phyloP scores from a whole-genome alignment of 805 yeast species.

The Grigorovia humatica region DNA sequence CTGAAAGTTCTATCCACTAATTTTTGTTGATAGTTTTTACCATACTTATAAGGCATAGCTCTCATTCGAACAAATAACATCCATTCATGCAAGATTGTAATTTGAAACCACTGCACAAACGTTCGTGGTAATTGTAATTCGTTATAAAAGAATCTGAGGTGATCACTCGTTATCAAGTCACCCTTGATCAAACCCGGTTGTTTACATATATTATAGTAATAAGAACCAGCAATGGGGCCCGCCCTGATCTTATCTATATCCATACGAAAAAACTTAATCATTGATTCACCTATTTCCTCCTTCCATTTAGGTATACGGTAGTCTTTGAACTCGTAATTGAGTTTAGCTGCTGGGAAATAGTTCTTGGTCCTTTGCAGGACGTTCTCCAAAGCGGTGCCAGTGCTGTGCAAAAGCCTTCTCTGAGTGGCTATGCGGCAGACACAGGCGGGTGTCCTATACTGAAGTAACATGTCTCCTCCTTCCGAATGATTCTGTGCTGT shows the following conservation, averaged over 20 bases:
- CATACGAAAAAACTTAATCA: conserved; percentile 49
- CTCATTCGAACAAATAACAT: conserved; percentile 90
- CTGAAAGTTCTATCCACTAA: conserved; percentile 79
- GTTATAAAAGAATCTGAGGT: conserved; percentile 79
- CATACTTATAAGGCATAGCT: conserved; percentile 85
- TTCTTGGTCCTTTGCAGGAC: conserved; percentile 4
- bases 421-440: neutral
- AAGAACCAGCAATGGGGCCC: conserved; percentile 88
- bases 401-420: neutral
- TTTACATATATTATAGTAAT: conserved; percentile 79
- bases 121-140: conserved; percentile 74
- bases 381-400: neutral
- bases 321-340: conserved; percentile 30
- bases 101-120: conserved; percentile 94
- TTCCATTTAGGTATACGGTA: conserved; percentile 41
- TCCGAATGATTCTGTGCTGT: neutral
- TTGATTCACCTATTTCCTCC: conserved; percentile 51
- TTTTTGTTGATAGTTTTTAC: conserved; percentile 84
- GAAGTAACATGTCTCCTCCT: neutral
- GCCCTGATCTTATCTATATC: conserved; percentile 91
- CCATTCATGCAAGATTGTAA: conserved; percentile 88
- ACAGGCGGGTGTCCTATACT: neutral
- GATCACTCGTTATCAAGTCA: conserved; percentile 57
- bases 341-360: conserved; percentile 29
- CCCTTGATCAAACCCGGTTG: conserved; percentile 71